These are phyloP conservation scores for Aspergillus bridgeri DNA, from an alignment of 495 filamentous ascomycete species.

Conservation along the genomic window DNA sequence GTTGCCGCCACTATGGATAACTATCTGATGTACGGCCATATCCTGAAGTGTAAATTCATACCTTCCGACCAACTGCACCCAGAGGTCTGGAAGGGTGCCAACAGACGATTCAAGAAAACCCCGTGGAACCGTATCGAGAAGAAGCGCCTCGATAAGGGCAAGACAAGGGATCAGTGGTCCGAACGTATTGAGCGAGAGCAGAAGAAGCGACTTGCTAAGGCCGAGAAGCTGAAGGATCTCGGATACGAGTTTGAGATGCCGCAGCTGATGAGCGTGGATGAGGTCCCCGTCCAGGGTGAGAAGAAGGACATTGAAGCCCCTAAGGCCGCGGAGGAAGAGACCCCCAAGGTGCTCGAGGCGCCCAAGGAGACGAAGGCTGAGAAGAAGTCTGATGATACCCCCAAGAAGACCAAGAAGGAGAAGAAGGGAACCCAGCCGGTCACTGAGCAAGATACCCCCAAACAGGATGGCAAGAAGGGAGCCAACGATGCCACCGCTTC, in stretches of 20 bases:
- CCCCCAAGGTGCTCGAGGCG: constrained; percentile 29
- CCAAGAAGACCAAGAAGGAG: constrained; percentile 33
- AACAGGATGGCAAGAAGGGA: constrained; percentile 15
- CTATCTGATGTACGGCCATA: constrained; percentile 90
- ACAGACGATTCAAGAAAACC: constrained; percentile 80
- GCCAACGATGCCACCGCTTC: constrained; percentile 13
- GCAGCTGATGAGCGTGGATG: constrained; percentile 62
- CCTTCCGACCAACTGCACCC: constrained; percentile 72
- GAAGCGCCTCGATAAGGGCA: constrained; percentile 63
- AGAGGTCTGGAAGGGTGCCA: constrained; percentile 80
- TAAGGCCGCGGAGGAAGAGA: constrained; percentile 28
- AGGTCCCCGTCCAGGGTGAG: constrained; percentile 45
- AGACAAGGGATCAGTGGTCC: constrained; percentile 71
- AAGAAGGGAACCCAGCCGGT: constrained; percentile 27
- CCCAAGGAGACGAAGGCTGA: constrained; percentile 39
- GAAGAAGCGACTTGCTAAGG: constrained; percentile 59
- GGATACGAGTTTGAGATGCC: constrained; percentile 84
- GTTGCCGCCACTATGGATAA: constrained; percentile 95
- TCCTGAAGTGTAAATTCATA: constrained; percentile 80
- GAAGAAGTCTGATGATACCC: constrained; percentile 32
- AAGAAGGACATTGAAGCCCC: constrained; percentile 27
- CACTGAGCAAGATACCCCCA: constrained; percentile 16
- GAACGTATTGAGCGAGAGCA: constrained; percentile 68
- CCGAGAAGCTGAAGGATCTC: constrained; percentile 70
- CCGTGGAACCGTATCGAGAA: constrained; percentile 83